Evolutionary conservation across 495 filamentous ascomycete species (phyloP).

Genomic region (Trichoderma asperelloides): DNA sequence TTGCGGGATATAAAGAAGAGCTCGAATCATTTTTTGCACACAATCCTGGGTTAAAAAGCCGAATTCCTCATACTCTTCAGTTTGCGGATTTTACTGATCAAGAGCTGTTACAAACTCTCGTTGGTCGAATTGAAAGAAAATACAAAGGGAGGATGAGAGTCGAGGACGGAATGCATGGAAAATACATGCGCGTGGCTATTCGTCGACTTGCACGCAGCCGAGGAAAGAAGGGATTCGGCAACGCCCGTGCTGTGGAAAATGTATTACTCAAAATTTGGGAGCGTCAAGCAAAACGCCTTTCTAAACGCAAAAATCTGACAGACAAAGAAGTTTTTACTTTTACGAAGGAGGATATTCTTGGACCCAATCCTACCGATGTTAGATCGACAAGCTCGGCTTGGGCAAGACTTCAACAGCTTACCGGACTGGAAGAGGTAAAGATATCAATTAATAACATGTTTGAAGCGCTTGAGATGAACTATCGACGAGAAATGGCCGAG

Average conservation of each 20-base stretch:
- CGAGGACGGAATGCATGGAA: slow-evolving; percentile 49
- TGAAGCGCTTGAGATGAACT: slow-evolving; percentile 52
- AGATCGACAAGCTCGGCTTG: slow-evolving; percentile 45
- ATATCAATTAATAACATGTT: slow-evolving; percentile 47
- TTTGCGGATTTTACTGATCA: slow-evolving; percentile 63
- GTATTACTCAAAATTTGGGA: slow-evolving; percentile 39
- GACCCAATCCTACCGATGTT: slow-evolving; percentile 50
- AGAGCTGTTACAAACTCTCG: slow-evolving; percentile 52
- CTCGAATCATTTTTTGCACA: slow-evolving; percentile 77
- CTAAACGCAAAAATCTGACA: slow-evolving; percentile 20
- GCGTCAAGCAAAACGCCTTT: slow-evolving; percentile 51
- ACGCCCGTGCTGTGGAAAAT: slow-evolving; percentile 63
- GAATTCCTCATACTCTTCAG: slow-evolving; percentile 55
- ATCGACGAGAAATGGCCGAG: slow-evolving; percentile 52
- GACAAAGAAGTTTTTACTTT: slow-evolving; percentile 37
- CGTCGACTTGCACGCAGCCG: slow-evolving; percentile 52
- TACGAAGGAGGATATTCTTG: slow-evolving; percentile 53
- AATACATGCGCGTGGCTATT: slow-evolving; percentile 57
- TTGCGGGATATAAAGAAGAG: slow-evolving; percentile 66
- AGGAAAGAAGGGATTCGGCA: slow-evolving; percentile 61
- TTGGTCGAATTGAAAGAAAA: slow-evolving; percentile 36
- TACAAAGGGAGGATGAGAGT: slow-evolving; percentile 47
- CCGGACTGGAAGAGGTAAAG: slow-evolving; percentile 56
- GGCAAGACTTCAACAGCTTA: slow-evolving; percentile 49
- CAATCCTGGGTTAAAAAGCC: slow-evolving; percentile 65